Evolutionary conservation across 2,329 filamentous ascomycete species (phyloP).

Genomic region (Tolypocladium paradoxum): DNA sequence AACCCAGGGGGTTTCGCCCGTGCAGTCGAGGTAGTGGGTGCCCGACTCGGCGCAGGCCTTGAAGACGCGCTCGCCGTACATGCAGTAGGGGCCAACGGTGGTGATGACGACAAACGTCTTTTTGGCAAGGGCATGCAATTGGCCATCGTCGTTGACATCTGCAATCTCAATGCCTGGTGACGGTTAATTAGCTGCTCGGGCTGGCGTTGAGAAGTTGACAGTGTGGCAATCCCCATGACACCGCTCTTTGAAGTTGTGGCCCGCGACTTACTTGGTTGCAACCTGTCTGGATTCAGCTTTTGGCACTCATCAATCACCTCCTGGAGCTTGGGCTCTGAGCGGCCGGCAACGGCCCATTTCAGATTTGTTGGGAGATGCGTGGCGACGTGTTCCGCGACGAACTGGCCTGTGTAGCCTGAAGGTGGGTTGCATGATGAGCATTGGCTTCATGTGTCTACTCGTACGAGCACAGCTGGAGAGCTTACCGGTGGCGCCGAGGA

Average conservation of each 20-base stretch:
- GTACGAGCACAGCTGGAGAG: not conserved
- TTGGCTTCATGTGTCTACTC: not conserved
- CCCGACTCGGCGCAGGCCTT: constrained; percentile 51
- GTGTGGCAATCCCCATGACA: not conserved
- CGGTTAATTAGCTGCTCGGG: constrained; percentile 2
- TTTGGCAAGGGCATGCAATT: constrained; percentile 37
- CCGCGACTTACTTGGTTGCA: constrained; percentile 49
- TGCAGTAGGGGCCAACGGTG: constrained; percentile 47
- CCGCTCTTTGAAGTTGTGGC: not conserved
- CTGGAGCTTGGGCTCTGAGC: constrained; percentile 66
- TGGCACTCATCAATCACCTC: constrained; percentile 56
- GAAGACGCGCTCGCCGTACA: constrained; percentile 47
- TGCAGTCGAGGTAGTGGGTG: constrained; percentile 55
- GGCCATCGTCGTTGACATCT: constrained; percentile 31
- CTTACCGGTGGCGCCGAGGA: constrained; percentile 48
- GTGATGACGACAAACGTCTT: constrained; percentile 48
- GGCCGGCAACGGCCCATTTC: constrained; percentile 81
- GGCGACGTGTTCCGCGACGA: constrained; percentile 66
- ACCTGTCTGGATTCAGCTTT: constrained; percentile 55
- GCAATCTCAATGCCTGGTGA: constrained; percentile 40
- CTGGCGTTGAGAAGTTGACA: too few species aligned
- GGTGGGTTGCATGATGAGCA: not conserved
- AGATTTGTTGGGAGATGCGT: constrained; percentile 61
- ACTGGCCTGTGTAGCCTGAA: constrained; percentile 71
- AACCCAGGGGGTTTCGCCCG: constrained; percentile 49